Base-by-base conservation (phyloP, 2,329 filamentous ascomycete species). In the Nothomitra cinnamomea region DNA sequence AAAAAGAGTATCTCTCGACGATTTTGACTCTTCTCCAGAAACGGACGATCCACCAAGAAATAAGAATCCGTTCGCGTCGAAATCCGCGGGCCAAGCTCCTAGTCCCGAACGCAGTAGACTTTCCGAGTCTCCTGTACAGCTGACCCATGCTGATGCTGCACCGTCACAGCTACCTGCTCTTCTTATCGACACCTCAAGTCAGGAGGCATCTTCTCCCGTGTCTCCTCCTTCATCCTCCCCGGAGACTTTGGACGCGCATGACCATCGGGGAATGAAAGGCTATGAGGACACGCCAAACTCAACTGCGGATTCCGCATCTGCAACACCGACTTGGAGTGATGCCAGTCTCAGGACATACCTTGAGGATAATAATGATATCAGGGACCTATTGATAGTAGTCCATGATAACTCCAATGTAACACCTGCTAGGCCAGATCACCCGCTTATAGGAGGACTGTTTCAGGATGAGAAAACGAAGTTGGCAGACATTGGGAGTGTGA, bases 351-450 rank as follows among this genome's bases (percentile, higher is more conserved):
- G 87, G 56, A 83, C 85, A 13, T 98, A 95, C 68, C 84, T 96
- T 61, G 90, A 96, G 59, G 87, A 92, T 60, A 81, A 87, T 56
- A 82, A 82, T 35, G 87, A 95, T 58, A 87, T 98, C 59, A 80
- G 87, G 51, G 90, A 98, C 64, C 77, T 96, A 64, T 75, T 96
- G 52, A 77, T 89, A 38, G 85, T 98, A 56, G 87, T 98, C 25
- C 89, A 95, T 64, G 89, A 96, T 68, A 95, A 89, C 65, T 85
- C 81, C 13, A 85, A 89, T 56, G 81, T 94, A 15, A 77, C 80
- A 42, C 85, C 87, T 17, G 85, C 83, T 6, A 79, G 83, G 1
- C 76, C 78, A n/a, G 87, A 95, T 55, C 89, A 96, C 65, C 90
- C 90, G 0, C 75, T 94, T 45, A 87, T 85, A 51, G 79, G 80